Percentiles rank a stretch among this genome's conserved stretches.
Evolutionary conservation across 352 stramenopile genomes (phyloP).

Genomic region (Sclerospora graminicola): DNA sequence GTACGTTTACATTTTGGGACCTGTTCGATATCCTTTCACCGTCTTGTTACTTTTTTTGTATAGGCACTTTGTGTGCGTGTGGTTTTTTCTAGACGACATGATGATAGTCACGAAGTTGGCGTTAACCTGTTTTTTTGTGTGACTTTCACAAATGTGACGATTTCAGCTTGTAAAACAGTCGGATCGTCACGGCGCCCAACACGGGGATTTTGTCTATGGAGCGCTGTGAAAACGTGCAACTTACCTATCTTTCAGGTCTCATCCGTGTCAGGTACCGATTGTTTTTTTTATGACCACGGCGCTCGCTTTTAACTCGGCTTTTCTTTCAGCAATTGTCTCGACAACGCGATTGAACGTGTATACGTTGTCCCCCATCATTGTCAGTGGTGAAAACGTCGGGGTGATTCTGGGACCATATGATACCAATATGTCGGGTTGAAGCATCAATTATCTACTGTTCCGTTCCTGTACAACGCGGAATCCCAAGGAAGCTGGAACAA

Average conservation of each 20-base stretch:
- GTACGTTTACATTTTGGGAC: slow-evolving; percentile 92
- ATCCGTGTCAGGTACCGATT: slow-evolving; percentile 70
- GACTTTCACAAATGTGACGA: slow-evolving; percentile 77
- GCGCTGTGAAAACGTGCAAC: slow-evolving; percentile 90
- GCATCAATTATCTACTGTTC: slow-evolving; percentile 47
- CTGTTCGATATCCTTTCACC: slow-evolving; percentile 82
- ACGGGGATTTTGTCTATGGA: slow-evolving; percentile 89
- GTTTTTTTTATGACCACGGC: not conserved
- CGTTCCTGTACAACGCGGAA: slow-evolving; percentile 40
- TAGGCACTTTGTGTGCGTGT: not conserved
- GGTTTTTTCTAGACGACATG: too few relatives aligned
- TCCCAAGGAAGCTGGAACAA: slow-evolving; percentile 46
- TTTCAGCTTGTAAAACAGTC: slow-evolving; percentile 93
- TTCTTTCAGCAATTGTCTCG: slow-evolving; percentile 85
- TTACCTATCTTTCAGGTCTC: slow-evolving; percentile 80
- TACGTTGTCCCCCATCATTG: slow-evolving; percentile 84
- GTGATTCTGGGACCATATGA: slow-evolving; percentile 95
- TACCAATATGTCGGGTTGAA: slow-evolving; percentile 88
- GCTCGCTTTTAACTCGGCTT: not conserved
- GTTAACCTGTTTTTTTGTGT: slow-evolving; percentile 38
- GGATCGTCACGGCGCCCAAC: slow-evolving; percentile 91
- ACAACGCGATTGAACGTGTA: slow-evolving; percentile 89
- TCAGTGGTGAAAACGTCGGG: slow-evolving; percentile 92
- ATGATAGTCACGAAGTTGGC: slow-evolving; percentile 18
- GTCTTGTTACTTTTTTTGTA: not conserved